Base-by-base conservation (phyloP, 2,329 filamentous ascomycete species). In the Colletotrichum abscissum region DNA sequence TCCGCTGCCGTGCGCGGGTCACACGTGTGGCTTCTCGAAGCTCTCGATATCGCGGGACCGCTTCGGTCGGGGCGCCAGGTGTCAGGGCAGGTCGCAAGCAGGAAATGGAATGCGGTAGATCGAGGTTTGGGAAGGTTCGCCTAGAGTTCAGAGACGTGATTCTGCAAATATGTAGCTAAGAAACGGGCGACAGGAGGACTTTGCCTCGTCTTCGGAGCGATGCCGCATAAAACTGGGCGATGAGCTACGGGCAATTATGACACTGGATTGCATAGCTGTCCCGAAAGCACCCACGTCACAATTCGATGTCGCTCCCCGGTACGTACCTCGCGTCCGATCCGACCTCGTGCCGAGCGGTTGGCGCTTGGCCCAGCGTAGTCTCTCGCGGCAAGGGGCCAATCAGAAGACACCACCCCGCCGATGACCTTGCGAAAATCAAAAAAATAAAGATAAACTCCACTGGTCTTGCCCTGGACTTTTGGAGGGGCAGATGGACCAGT, bases 231-330 rank as follows among this genome's bases (percentile, higher is more conserved):
- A 63, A 63, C 11, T 28, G 6, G 26, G 49, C 22, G 33, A 57
- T 24, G n/a, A 69, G 33, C 56, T 56, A 35, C 35, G 33, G n/a
- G n/a, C 64, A 68, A 24, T 12, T 33, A 35, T 56, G 64, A 57
- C 33, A 63, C 35, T 49, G 46, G 56, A 57, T 69, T 58, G 70
- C 55, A 73, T 28, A 73, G 60, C 71, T 73, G 71, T 73, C 71
- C 65, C 65, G 11, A 73, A 69, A 69, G 62, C 52, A 67, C 67
- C 67, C 67, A 73, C 71, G 71, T 73, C 71, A 73, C 71, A 64
- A 38, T 49, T 55, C 42, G 19, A 28, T 56, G 60, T 46, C 56
- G 22, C 11, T 9, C 16, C 16, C 3, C 56, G n/a, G 46, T 56
- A 73, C 71, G 60, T 71, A 55, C 24, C 4, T 22, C 28, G 12